Base-by-base conservation (phyloP, 768 basidiomycete species). In the Boletus reticuloceps region DNA sequence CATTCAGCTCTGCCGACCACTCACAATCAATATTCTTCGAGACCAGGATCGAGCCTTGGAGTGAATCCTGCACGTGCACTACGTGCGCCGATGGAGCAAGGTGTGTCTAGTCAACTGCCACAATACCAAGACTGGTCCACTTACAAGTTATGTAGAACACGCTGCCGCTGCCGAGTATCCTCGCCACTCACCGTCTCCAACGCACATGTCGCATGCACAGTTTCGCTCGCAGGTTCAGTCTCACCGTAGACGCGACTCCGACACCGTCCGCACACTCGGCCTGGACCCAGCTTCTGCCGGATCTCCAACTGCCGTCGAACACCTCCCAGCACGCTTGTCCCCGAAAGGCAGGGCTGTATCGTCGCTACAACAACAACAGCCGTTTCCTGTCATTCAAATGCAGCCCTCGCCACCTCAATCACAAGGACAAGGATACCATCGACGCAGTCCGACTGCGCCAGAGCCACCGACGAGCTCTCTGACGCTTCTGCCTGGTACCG, bases 241-340 rank as follows among this genome's bases (percentile, higher is more conserved):
- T 3, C 89, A 91, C 65, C 79, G 76, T 61, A 83, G 89, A 47
- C 81, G 83, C 27, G 89, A 91, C 54, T 91, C 89, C 1, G 89
- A 92, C 58, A 91, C 89, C 0, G 72, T 90, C 29, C 86, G 85
- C 43, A 80, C 76, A 8, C 67, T 73, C 14, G 74, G 75, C 38
- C 71, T 72, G 17, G 71, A 72, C 11, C 44, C 71, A 34, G 65
- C 61, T n/a, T 56, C 70, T 22, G 67, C 74, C n/a, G 80, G 81
- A 17, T 77, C 76, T 11, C 86, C 87, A 1, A 86, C 86, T 1
- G 77, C 77, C 5, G 75, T 83, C 20, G 81, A 84, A 22, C 62
- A 64, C 39, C 53, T 67, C 27, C 70, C 72, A 41, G 53, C 22
- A 31, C 69, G 70, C 31, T 34, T 69, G 22, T 72, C 71, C 16